Conservation (phyloP, 2,329 filamentous ascomycete species). For the Emmonsia crescens region DNA sequence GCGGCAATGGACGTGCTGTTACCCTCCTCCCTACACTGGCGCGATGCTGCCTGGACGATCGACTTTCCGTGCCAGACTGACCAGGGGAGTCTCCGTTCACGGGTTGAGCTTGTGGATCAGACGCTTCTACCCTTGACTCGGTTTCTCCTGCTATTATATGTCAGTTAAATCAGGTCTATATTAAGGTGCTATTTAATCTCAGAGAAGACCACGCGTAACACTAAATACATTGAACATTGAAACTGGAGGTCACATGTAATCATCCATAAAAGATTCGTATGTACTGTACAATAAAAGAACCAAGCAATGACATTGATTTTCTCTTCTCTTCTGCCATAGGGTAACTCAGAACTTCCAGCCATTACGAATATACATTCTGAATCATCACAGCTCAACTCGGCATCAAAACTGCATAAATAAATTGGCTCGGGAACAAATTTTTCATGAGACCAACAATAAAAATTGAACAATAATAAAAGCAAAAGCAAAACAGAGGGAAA, state of each 20-base stretch:
- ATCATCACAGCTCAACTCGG: background rate
- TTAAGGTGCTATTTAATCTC: background rate
- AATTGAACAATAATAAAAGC: background rate
- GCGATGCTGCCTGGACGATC: conserved; percentile 12
- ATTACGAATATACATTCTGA: background rate
- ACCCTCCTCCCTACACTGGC: conserved; percentile 16
- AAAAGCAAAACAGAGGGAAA: background rate
- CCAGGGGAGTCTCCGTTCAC: background rate
- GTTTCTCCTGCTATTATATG: background rate
- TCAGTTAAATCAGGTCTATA: background rate
- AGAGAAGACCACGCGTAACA: background rate
- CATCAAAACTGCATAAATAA: background rate
- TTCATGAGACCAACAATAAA: background rate
- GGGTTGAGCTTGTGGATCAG: background rate
- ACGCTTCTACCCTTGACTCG: background rate
- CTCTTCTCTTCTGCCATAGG: background rate
- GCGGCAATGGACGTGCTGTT: conserved; percentile 14
- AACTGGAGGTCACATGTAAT: background rate
- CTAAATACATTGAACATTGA: background rate
- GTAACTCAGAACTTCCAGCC: background rate
- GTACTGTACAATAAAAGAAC: background rate
- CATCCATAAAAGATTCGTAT: background rate
- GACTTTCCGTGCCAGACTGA: background rate
- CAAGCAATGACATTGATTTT: background rate
- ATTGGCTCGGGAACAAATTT: too few relatives aligned